Percentiles rank a stretch among this genome's conserved stretches.
These are phyloP conservation scores for Aspergillus biplanus DNA, from an alignment of 495 filamentous ascomycete genomes.

Conservation along the genomic window DNA sequence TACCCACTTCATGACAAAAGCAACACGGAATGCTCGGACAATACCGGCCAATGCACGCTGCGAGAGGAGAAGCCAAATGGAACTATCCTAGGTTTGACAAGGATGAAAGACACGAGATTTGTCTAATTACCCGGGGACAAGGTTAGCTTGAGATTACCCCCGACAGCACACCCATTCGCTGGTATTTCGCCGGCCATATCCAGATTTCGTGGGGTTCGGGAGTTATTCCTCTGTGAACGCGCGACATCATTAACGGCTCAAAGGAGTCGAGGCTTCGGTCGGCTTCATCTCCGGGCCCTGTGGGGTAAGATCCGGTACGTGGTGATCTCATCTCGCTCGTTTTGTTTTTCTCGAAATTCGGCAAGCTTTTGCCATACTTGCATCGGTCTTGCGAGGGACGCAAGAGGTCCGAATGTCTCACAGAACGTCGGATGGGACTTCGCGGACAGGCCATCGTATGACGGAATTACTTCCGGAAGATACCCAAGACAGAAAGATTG, in stretches of 20 bases:
- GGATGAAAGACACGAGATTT: neutral
- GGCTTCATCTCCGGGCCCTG: conserved; percentile 18
- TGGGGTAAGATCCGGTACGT: conserved; percentile 7
- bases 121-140: neutral
- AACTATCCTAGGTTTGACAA: neutral
- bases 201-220: too few species aligned
- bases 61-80: neutral
- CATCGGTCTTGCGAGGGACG: too few species aligned
- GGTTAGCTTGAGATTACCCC: neutral
- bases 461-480: too few species aligned
- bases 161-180: too few species aligned
- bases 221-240: too few species aligned
- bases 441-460: too few species aligned
- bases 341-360: neutral
- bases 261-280: neutral
- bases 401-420: too few species aligned
- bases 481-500: too few species aligned
- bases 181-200: too few species aligned
- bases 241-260: neutral
- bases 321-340: neutral
- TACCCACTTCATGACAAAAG: neutral
- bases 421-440: too few species aligned
- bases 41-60: neutral
- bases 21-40: conserved; percentile 3
- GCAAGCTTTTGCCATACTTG: too few species aligned